Conservation (phyloP, 495 filamentous ascomycete species). For the Talaromyces stipitatus region DNA sequence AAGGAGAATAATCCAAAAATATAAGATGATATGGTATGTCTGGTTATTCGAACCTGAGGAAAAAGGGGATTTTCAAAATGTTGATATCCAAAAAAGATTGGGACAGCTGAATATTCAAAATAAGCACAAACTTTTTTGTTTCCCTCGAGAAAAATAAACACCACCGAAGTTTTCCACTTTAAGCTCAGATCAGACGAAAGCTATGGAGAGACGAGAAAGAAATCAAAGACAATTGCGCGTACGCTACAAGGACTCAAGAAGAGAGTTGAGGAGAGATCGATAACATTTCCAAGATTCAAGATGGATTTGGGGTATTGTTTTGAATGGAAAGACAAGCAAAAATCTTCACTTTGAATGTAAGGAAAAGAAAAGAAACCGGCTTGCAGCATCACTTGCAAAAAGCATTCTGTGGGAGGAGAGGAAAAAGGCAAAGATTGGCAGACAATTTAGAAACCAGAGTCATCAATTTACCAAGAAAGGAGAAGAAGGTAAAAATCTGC, state of each 20-base stretch:
- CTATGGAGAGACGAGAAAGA: neutral
- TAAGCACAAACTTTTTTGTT: slow-evolving; percentile 2
- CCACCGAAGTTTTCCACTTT: neutral
- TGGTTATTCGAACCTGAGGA: neutral
- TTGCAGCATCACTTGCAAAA: slow-evolving; percentile 4
- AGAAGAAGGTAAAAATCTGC: neutral
- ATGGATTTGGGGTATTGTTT: slow-evolving; percentile 4
- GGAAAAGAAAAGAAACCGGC: slow-evolving; percentile 3
- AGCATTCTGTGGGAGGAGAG: neutral
- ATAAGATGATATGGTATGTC: no score
- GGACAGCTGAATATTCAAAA: neutral
- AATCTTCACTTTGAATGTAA: slow-evolving; percentile 5
- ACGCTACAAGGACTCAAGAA: slow-evolving; percentile 6
- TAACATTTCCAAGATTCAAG: slow-evolving; percentile 7
- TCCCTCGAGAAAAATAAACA: neutral
- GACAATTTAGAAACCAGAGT: slow-evolving; percentile 4
- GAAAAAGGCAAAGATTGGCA: neutral
- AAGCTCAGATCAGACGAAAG: neutral
- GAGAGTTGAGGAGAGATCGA: slow-evolving; percentile 3
- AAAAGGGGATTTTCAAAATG: neutral
- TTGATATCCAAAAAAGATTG: neutral
- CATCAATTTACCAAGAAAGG: slow-evolving; percentile 1
- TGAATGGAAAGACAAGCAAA: slow-evolving; percentile 7
- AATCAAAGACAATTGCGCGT: slow-evolving; percentile 5
- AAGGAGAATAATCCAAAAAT: no score